Base-by-base conservation (phyloP, 2,329 filamentous ascomycete species). In the Aspergillus versicolor region DNA sequence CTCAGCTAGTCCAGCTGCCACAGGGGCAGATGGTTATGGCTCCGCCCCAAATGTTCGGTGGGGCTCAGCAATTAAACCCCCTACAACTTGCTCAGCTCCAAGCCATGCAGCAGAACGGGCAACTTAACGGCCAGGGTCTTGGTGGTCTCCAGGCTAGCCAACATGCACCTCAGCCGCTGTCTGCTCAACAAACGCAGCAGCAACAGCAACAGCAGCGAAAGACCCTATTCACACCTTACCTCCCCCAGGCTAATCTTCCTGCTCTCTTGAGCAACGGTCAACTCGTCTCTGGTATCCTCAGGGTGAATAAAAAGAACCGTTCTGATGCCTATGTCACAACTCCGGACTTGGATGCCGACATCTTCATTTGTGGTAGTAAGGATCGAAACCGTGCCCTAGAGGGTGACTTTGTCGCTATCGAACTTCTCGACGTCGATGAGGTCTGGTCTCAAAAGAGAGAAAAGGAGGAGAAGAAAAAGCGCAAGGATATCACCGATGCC, bases 391-490 rank as follows among this genome's bases (percentile, higher is more conserved):
- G 94, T 75, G 94, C 94, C 54, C 84, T 99, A 37, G 94, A 99
- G 74, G 94, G 94, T 58, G 94, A 99, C 73, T 84, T 96, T 54
- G 94, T 99, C 57, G 94, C 94, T 32, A 87, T 99, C 53, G 94
- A 99, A 77, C 87, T 99, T 46, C 86, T 99, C 51, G 93, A 99
- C 70, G 94, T 99, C 7, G 94, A 97, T 72, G 94, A 99, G 72
- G 94, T 99, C 3, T 99, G 94, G 94, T 86, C 89, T 22, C 94
- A 99, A 81, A 99, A 99, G 83, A 91, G 92, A 56, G 94, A 99
- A 76, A 99, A 99, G 75, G 94, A 99, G 78, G 94, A 99, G 75
- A 99, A 99, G 84, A 99, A 99, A 86, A 99, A 97, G 81, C 90
- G 94, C 75, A 99, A 99, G 82, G 94, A 99, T 70, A 96, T 97